phyloP scores from a whole-genome alignment of 768 basidiomycete genomes.

The Auricularia cornea region DNA sequence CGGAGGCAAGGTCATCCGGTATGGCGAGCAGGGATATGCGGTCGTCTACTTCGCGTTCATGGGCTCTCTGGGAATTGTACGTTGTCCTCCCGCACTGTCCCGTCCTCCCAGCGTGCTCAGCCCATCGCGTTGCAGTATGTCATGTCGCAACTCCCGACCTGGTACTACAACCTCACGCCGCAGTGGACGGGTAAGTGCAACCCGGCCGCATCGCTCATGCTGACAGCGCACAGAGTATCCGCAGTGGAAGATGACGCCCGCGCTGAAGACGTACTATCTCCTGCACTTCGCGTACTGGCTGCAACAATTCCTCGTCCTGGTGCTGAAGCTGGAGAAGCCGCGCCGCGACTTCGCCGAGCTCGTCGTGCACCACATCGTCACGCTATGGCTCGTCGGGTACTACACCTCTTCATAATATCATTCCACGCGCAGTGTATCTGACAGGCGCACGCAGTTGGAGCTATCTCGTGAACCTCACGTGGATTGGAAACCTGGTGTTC shows the following conservation, averaged over 20 bases:
- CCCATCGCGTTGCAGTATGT: constrained; percentile 48
- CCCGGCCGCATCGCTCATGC: too few relatives aligned
- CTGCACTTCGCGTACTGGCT: constrained; percentile 92
- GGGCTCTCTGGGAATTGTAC: constrained; percentile 69
- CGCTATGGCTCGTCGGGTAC: constrained; percentile 91
- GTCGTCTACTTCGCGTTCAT: constrained; percentile 67
- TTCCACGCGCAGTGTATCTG: too few relatives aligned
- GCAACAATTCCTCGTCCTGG: constrained; percentile 82
- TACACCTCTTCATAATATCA: constrained; percentile 15
- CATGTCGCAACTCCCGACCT: constrained; percentile 74
- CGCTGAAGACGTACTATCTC: constrained; percentile 88
- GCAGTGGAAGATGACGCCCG: constrained; percentile 76
- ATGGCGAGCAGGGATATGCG: constrained; percentile 89
- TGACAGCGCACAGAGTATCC: constrained; percentile 70
- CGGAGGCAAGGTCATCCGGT: constrained; percentile 63
- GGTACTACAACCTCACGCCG: constrained; percentile 72
- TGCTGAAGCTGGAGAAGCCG: constrained; percentile 85
- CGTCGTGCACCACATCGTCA: constrained; percentile 85
- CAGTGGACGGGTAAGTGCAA: constrained; percentile 72
- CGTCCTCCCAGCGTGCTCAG: neutral
- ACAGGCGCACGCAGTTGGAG: constrained; percentile 83
- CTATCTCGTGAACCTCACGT: constrained; percentile 68
- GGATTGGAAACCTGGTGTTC: constrained; percentile 86
- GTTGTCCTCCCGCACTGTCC: constrained; percentile 22
- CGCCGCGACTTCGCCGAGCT: constrained; percentile 86